Evolutionary conservation across 1,284 basidiomycete genomes (phyloP).

Genomic region (Puccinia novopanici): DNA sequence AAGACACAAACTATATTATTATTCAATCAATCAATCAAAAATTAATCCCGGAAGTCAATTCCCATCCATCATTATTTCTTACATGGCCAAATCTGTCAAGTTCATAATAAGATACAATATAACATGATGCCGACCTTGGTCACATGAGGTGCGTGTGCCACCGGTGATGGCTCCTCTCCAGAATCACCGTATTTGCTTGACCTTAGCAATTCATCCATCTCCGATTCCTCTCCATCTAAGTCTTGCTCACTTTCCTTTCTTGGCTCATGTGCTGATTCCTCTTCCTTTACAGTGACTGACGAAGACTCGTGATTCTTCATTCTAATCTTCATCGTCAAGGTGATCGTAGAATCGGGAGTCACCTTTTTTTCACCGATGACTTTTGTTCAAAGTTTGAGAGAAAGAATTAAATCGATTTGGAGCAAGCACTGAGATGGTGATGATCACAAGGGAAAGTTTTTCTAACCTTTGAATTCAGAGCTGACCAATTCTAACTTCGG

Average conservation of each 20-base stretch:
- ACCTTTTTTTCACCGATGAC: constrained; percentile 88
- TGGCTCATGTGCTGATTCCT: constrained; percentile 18
- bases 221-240: constrained; percentile 65
- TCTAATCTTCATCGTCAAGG: constrained; percentile 79
- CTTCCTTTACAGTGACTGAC: constrained; percentile 20
- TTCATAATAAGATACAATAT: neutral
- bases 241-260: constrained; percentile 58
- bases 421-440: neutral
- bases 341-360: constrained; percentile 84
- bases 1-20: too few species aligned
- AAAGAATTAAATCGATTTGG: constrained; percentile 20
- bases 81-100: too few species aligned
- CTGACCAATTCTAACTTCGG: constrained; percentile 81
- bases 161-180: constrained; percentile 63
- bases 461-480: constrained; percentile 79
- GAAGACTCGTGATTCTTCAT: constrained; percentile 62
- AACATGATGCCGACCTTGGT: constrained; percentile 67
- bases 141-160: constrained; percentile 88
- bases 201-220: constrained; percentile 70
- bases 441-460: constrained; percentile 29
- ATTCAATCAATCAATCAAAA: too few species aligned
- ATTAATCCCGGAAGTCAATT: too few species aligned
- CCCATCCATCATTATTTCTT: too few species aligned
- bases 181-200: constrained; percentile 66
- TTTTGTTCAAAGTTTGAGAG: constrained; percentile 57